phyloP scores from a whole-genome alignment of 176 grass and related monocot genomes.

The Aegilops sharonensis region DNA sequence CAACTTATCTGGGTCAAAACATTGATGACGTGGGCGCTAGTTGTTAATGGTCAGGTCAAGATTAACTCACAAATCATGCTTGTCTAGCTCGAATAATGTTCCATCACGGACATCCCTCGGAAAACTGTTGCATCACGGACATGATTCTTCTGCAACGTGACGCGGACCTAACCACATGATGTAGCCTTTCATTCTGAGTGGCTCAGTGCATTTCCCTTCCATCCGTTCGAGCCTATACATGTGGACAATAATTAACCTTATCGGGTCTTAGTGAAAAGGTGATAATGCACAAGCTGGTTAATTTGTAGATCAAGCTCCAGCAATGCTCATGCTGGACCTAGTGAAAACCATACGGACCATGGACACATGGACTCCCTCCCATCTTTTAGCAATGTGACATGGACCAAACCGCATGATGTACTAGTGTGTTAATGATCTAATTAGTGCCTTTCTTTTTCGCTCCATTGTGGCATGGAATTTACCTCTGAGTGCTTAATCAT shows the following conservation, averaged over 20 bases:
- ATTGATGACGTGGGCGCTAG: neutral
- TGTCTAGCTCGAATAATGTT: constrained; percentile 17
- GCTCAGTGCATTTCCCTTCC: constrained; percentile 16
- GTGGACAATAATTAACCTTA: neutral
- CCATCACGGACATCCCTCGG: neutral
- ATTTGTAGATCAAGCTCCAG: constrained; percentile 47
- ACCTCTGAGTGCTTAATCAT: constrained; percentile 28
- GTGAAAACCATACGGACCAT: constrained; percentile 14
- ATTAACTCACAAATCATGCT: constrained; percentile 37
- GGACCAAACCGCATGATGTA: constrained; percentile 50
- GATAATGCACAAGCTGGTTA: constrained; percentile 19
- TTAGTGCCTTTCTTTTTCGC: constrained; percentile 36
- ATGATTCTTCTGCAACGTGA: constrained; percentile 19
- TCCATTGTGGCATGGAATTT: constrained; percentile 31
- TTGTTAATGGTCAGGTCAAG: constrained; percentile 42
- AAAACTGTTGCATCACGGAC: neutral
- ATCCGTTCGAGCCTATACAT: neutral
- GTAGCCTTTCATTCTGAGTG: neutral
- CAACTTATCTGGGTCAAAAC: constrained; percentile 2
- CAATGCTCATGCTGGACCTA: constrained; percentile 20
- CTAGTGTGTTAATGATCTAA: constrained; percentile 16
- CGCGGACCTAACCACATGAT: constrained; percentile 42
- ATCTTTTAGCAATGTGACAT: constrained; percentile 43
- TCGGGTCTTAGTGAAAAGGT: constrained; percentile 3
- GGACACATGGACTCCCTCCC: constrained; percentile 17